Conservation (phyloP, 805 yeast species). For the Starmerella vaccinii region DNA sequence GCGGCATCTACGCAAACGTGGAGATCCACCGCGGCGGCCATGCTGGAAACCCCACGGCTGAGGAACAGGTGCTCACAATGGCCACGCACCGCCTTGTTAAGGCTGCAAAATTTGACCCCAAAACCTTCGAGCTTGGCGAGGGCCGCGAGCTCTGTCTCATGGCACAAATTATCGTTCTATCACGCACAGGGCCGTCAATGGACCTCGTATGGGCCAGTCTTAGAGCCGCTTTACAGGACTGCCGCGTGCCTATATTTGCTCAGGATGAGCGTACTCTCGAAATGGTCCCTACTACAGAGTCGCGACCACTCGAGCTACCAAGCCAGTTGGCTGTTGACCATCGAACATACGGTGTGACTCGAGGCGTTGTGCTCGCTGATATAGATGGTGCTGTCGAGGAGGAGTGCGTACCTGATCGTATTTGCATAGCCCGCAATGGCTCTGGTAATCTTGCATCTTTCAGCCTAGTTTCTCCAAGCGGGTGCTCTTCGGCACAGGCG, state of each 20-base stretch:
- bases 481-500: not conserved
- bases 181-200: constrained; percentile 71
- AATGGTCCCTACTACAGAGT: constrained; percentile 33
- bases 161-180: constrained; percentile 65
- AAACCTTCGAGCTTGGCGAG: constrained; percentile 28
- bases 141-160: constrained; percentile 46
- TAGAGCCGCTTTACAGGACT: constrained; percentile 48
- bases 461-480: constrained; percentile 1
- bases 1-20: constrained; percentile 58
- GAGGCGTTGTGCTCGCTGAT: constrained; percentile 49
- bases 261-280: constrained; percentile 45
- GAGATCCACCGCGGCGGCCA: constrained; percentile 63
- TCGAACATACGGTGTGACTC: constrained; percentile 48
- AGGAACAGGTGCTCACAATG: constrained; percentile 70
- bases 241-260: constrained; percentile 57
- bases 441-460: not conserved
- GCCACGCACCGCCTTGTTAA: constrained; percentile 48
- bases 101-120: constrained; percentile 42
- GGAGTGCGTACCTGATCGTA: constrained; percentile 42
- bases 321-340: constrained; percentile 34
- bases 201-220: constrained; percentile 67
- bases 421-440: constrained; percentile 35
- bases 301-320: constrained; percentile 31
- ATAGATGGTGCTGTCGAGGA: constrained; percentile 83
- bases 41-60: constrained; percentile 69